These are phyloP conservation scores for Scenedesmus sp. DNA, from an alignment of 163 green algal species.

Conservation along the genomic window DNA sequence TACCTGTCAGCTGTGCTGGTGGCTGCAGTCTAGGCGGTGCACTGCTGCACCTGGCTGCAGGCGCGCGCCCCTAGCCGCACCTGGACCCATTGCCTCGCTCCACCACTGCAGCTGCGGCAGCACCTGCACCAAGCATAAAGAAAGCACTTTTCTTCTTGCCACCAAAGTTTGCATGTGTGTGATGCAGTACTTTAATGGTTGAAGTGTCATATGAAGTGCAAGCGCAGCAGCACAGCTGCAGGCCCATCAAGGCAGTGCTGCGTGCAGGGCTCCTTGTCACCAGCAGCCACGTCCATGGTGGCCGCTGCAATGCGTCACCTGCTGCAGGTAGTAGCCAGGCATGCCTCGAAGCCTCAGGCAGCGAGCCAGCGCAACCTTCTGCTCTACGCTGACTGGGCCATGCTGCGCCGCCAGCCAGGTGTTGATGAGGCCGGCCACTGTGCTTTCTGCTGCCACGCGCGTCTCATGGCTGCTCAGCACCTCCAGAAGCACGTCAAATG, in stretches of 20 bases:
- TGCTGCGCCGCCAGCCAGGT: neutral
- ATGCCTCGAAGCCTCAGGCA: neutral
- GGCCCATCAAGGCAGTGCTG: neutral
- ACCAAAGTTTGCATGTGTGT: neutral
- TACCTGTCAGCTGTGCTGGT: neutral
- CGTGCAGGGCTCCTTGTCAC: neutral
- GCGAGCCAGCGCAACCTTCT: neutral
- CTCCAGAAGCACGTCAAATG: neutral
- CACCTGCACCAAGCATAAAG: neutral
- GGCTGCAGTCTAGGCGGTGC: neutral
- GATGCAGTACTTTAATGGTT: neutral
- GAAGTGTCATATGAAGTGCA: neutral
- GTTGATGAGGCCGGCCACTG: neutral
- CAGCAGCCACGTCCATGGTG: neutral
- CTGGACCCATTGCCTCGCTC: neutral
- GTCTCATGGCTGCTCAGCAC: neutral
- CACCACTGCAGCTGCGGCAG: neutral
- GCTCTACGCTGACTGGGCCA: neutral
- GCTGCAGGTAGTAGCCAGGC: neutral
- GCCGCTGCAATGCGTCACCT: neutral
- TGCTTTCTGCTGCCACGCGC: neutral
- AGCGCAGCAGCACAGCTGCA: neutral
- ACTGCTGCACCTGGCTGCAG: too few species aligned
- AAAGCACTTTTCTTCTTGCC: neutral
- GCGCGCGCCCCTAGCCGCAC: neutral